phyloP scores from a whole-genome alignment of 345 rosid genomes.

The Ceriops decandra region DNA sequence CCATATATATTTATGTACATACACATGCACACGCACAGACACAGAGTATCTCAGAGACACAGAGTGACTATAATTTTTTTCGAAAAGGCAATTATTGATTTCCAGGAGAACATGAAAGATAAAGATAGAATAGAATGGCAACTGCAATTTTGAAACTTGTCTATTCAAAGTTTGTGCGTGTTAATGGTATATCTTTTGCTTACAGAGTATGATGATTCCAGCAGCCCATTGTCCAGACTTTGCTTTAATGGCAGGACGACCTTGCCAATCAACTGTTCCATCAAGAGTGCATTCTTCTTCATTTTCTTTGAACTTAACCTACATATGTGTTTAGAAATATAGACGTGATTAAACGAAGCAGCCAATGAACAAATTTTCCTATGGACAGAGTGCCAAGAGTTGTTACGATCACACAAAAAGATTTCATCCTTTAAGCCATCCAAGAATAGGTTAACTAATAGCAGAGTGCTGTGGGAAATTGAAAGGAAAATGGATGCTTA shows the following conservation, averaged over 20 bases:
- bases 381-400: neutral
- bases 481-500: too few species aligned
- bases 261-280: conserved; percentile 70
- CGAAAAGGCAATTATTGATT: too few species aligned
- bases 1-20: too few species aligned
- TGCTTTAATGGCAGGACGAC: conserved; percentile 58
- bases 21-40: neutral
- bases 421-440: neutral
- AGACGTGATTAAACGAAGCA: neutral
- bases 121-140: too few species aligned
- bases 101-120: too few species aligned
- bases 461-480: neutral
- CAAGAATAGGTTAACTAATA: neutral
- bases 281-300: conserved; percentile 55
- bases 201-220: conserved; percentile 73
- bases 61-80: neutral
- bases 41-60: neutral
- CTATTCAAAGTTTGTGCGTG: neutral
- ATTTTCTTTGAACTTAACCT: conserved; percentile 42
- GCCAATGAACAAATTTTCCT: neutral
- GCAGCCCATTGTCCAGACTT: conserved; percentile 80
- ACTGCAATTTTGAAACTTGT: too few species aligned
- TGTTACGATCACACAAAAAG: too few species aligned
- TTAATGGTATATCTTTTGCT: conserved; percentile 17
- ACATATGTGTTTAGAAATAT: neutral